Evolutionary conservation across 2,329 filamentous ascomycete species (phyloP).

Genomic region (Blastomyces gilchristii): DNA sequence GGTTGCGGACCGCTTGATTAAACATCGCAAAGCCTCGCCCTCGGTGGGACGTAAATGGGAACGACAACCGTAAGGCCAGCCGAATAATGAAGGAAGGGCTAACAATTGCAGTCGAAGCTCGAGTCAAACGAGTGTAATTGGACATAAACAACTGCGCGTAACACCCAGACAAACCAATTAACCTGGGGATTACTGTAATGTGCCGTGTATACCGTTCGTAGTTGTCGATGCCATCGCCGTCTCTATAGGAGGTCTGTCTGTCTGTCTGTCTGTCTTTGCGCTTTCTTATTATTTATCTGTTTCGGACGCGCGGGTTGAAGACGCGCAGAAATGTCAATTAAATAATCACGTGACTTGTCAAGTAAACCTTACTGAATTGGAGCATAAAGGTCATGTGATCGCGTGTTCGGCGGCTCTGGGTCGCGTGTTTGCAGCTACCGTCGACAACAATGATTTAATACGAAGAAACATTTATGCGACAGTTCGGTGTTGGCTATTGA

Average conservation of each 20-base stretch:
- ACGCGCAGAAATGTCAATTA: not conserved
- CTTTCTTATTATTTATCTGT: not conserved
- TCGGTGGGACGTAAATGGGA: not conserved
- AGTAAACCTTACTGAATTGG: not conserved
- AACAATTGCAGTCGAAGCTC: slow-evolving; percentile 4
- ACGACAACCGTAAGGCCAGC: not conserved
- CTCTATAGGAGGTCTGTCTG: not conserved
- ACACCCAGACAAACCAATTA: not conserved
- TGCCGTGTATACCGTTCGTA: not conserved
- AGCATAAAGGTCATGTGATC: not conserved
- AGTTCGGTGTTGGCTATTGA: not conserved
- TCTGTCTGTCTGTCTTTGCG: not conserved
- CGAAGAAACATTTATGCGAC: not conserved
- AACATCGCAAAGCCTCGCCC: slow-evolving; percentile 25
- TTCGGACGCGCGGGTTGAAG: not conserved
- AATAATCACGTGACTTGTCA: not conserved
- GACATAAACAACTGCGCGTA: slow-evolving; percentile 1
- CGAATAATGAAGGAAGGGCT: not conserved
- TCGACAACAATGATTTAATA: not conserved
- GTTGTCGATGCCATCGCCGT: not conserved
- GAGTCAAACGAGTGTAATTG: not conserved
- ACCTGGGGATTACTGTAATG: not conserved
- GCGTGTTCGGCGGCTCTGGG: not conserved
- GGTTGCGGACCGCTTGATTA: slow-evolving; percentile 32
- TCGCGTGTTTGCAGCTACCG: not conserved